phyloP scores from a whole-genome alignment of 805 yeast genomes.

The Wickerhamomyces ciferrii region DNA sequence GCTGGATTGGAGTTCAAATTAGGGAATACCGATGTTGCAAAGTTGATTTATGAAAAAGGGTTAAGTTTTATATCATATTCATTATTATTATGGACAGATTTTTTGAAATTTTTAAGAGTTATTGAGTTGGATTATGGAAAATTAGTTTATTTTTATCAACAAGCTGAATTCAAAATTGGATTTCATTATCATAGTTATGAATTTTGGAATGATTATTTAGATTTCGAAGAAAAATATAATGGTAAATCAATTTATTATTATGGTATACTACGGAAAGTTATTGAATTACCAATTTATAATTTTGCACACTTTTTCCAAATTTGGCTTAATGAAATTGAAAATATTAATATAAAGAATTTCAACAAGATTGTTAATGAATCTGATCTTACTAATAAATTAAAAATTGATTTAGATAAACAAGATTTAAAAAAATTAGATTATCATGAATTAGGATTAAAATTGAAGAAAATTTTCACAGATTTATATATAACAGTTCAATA shows the following conservation, averaged over 20 bases:
- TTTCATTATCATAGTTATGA: conserved; percentile 44
- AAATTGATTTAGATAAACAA: conserved; percentile 3
- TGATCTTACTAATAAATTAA: conserved; percentile 19
- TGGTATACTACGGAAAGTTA: conserved; percentile 37
- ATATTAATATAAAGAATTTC: conserved; percentile 6
- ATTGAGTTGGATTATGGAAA: conserved; percentile 22
- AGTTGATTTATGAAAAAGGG: conserved; percentile 31
- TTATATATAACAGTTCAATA: conserved; percentile 51
- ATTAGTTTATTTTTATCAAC: conserved; percentile 35
- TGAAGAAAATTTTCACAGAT: conserved; percentile 46
- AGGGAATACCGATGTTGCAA: conserved; percentile 35
- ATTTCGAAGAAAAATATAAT: conserved; percentile 34
- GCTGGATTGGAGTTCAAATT: conserved; percentile 42
- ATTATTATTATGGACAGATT: conserved; percentile 45
- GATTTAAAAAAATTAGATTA: conserved; percentile 8
- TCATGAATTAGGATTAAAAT: conserved; percentile 27
- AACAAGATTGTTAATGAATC: conserved; percentile 7
- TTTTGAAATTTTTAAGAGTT: conserved; percentile 33
- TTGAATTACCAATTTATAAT: conserved; percentile 55
- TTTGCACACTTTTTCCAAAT: conserved; percentile 41
- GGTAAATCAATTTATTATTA: conserved; percentile 18
- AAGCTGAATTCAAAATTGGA: conserved; percentile 45
- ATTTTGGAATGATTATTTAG: conserved; percentile 46
- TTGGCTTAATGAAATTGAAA: conserved; percentile 28
- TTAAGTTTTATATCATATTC: conserved; percentile 37